phyloP scores from a whole-genome alignment of 441 rosid species.

The Breynia disticha region DNA sequence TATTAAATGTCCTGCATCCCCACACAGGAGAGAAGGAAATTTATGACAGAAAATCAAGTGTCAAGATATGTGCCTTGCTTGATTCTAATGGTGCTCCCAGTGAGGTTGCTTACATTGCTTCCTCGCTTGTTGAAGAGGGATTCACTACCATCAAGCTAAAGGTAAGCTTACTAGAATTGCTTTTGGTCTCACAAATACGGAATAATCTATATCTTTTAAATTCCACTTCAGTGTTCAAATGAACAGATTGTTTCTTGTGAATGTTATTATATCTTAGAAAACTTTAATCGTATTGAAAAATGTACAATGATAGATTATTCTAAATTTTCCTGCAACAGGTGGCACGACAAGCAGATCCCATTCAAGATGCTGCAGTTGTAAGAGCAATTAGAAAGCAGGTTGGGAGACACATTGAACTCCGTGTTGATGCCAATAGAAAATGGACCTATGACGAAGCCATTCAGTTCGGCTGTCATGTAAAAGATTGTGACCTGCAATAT shows the following conservation, averaged over 20 bases:
- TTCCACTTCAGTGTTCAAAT: constrained; percentile 1
- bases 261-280: neutral
- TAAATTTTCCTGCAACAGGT: constrained; percentile 43
- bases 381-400: constrained; percentile 71
- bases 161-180: constrained; percentile 29
- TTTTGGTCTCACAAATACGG: neutral
- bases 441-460: constrained; percentile 83
- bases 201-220: constrained; percentile 5
- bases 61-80: constrained; percentile 76
- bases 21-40: constrained; percentile 27
- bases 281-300: neutral
- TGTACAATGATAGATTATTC: constrained; percentile 6
- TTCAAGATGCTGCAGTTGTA: constrained; percentile 70
- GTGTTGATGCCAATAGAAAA: constrained; percentile 85
- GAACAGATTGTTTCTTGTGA: neutral
- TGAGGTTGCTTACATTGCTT: constrained; percentile 66
- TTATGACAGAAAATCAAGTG: constrained; percentile 32
- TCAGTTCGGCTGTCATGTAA: constrained; percentile 54
- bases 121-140: constrained; percentile 68
- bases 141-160: constrained; percentile 81
- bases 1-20: constrained; percentile 40
- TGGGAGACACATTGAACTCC: constrained; percentile 59
- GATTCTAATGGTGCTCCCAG: constrained; percentile 66
- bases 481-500: constrained; percentile 67
- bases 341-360: constrained; percentile 61